Percentiles rank a stretch among this genome's conserved stretches.
These are phyloP conservation scores for Cutaneotrichosporon sp. DNA, from an alignment of 1,284 basidiomycete genomes.

Conservation along the genomic window DNA sequence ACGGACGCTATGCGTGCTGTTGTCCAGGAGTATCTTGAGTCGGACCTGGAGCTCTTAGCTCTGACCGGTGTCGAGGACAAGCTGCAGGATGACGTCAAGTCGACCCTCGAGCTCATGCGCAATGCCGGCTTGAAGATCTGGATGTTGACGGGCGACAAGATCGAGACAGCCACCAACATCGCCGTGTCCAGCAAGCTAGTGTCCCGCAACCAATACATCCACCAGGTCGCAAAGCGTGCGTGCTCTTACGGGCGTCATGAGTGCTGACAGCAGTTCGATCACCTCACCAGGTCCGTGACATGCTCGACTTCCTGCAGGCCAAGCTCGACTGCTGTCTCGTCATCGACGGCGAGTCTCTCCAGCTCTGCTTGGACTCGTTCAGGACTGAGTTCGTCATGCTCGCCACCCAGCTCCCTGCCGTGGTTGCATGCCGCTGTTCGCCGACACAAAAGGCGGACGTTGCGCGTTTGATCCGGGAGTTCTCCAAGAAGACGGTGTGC, in stretches of 20 bases:
- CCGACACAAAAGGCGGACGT: slow-evolving; percentile 99
- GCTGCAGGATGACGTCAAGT: slow-evolving; percentile 93
- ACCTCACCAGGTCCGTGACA: slow-evolving; percentile 75
- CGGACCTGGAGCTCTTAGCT: slow-evolving; percentile 86
- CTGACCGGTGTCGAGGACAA: slow-evolving; percentile 99
- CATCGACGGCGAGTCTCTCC: slow-evolving; percentile 94
- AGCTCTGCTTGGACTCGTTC: slow-evolving; percentile 88
- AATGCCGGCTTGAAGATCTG: slow-evolving; percentile 99
- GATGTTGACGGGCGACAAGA: slow-evolving; percentile 99
- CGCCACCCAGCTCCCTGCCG: slow-evolving; percentile 91
- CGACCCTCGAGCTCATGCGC: slow-evolving; percentile 85
- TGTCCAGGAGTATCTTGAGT: slow-evolving; percentile 76
- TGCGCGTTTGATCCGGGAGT: slow-evolving; percentile 82
- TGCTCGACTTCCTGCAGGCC: slow-evolving; percentile 92
- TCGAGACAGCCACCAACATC: slow-evolving; percentile 98
- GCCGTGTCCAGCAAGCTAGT: slow-evolving; percentile 97
- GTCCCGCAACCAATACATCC: slow-evolving; percentile 94
- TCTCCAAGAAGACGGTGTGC: slow-evolving; percentile 92
- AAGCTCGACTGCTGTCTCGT: slow-evolving; percentile 97
- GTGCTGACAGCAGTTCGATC: slow-evolving; percentile 66
- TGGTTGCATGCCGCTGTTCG: slow-evolving; percentile 96
- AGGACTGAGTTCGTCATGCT: slow-evolving; percentile 93
- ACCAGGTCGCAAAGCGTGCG: slow-evolving; percentile 90
- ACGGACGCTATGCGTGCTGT: slow-evolving; percentile 78
- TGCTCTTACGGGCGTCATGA: slow-evolving; percentile 31